These are phyloP conservation scores for Selaginella tamariscina DNA, from an alignment of 75 land plant species.

Conservation along the genomic window DNA sequence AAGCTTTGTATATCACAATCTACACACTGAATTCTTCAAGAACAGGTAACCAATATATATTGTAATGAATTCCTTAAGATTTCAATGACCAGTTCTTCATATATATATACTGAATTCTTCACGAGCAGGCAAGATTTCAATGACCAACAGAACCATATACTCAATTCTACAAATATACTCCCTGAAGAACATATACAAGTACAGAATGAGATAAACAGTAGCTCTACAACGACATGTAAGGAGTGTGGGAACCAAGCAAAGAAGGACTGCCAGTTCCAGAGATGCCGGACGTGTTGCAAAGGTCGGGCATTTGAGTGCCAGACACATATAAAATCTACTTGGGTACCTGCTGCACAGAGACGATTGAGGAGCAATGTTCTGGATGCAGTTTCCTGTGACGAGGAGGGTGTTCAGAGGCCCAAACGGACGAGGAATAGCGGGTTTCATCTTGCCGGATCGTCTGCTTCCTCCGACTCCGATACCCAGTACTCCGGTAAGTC, in stretches of 20 bases:
- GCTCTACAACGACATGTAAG: not conserved
- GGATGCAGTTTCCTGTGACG: not conserved
- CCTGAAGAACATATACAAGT: no score
- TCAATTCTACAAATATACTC: no score
- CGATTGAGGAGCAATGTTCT: not conserved
- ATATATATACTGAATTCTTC: no score
- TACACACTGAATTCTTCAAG: no score
- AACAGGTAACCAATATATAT: no score
- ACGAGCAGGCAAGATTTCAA: no score
- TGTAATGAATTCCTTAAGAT: no score
- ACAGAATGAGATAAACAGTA: no score
- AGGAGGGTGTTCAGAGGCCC: not conserved
- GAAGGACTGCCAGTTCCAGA: not conserved
- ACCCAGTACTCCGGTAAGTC: not conserved
- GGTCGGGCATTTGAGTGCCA: not conserved
- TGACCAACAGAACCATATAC: no score
- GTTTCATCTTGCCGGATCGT: not conserved
- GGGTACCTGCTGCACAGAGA: not conserved
- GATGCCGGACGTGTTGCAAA: not conserved
- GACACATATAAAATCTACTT: not conserved
- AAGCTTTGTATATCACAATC: no score
- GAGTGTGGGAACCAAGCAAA: not conserved
- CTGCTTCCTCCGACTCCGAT: not conserved
- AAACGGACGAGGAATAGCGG: not conserved
- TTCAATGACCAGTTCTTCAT: no score